phyloP scores from a whole-genome alignment of 1,284 basidiomycete genomes.

The Pholiota adiposa region DNA sequence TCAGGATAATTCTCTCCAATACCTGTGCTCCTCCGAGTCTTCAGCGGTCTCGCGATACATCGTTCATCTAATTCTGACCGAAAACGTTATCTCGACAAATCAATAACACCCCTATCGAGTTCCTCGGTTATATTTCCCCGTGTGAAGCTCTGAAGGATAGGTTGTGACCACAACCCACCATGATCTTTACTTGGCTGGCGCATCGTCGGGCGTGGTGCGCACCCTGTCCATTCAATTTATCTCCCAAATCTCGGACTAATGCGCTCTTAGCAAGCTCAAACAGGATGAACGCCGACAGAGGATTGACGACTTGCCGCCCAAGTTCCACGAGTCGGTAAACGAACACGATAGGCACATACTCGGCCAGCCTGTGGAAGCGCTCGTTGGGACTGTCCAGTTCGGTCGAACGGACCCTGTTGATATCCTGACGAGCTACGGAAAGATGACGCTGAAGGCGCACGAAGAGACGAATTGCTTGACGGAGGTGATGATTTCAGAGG shows the following conservation, averaged over 20 bases:
- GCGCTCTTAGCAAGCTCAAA: constrained; percentile 39
- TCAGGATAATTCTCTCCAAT: no score
- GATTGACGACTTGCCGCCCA: constrained; percentile 43
- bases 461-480: constrained; percentile 60
- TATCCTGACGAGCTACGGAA: constrained; percentile 51
- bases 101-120: neutral
- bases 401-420: constrained; percentile 43
- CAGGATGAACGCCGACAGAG: constrained; percentile 49
- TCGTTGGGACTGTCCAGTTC: constrained; percentile 45
- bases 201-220: constrained; percentile 31
- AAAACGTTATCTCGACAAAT: neutral
- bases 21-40: no score
- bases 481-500: constrained; percentile 54
- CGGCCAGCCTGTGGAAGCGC: constrained; percentile 39
- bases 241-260: constrained; percentile 1
- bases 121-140: neutral
- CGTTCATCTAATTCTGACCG: no score
- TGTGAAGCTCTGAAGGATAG: neutral
- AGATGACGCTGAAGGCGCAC: constrained; percentile 57
- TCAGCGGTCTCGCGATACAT: no score
- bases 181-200: constrained; percentile 35
- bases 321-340: constrained; percentile 45
- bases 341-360: constrained; percentile 44
- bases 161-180: constrained; percentile 11
- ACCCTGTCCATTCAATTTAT: constrained; percentile 1